Conservation (phyloP, 2,329 filamentous ascomycete species). For the Knoxdaviesia proteae region DNA sequence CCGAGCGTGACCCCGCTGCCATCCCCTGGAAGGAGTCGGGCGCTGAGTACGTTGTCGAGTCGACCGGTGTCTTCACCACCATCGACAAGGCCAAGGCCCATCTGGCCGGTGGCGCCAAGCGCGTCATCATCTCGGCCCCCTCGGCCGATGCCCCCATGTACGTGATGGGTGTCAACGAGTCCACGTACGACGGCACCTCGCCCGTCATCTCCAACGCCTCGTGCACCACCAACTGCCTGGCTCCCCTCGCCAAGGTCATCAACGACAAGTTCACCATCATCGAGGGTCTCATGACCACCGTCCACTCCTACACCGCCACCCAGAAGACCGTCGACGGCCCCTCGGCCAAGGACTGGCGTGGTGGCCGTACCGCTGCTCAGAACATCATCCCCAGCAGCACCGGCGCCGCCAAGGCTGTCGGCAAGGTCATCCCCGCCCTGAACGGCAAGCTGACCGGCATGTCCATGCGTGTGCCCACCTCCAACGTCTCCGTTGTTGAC, state of each 20-base stretch:
- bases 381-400: constrained; percentile 99
- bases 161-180: constrained; percentile 98
- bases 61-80: constrained; percentile 70
- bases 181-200: constrained; percentile 75
- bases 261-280: constrained; percentile 95
- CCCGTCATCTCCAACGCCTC: constrained; percentile 97
- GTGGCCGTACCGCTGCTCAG: constrained; percentile 94
- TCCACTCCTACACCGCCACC: constrained; percentile 99
- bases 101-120: constrained; percentile 94
- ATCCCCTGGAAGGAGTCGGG: constrained; percentile 82
- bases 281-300: constrained; percentile 98
- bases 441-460: constrained; percentile 99
- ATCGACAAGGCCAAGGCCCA: constrained; percentile 86
- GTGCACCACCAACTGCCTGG: constrained; percentile 99
- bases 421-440: constrained; percentile 94
- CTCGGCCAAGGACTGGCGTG: constrained; percentile 97
- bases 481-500: constrained; percentile 98
- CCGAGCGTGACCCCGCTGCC: constrained; percentile 33
- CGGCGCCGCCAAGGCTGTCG: constrained; percentile 98
- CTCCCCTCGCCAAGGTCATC: constrained; percentile 97
- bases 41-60: constrained; percentile 53
- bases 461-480: constrained; percentile 95
- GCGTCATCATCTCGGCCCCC: constrained; percentile 83
- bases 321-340: constrained; percentile 99
- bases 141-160: constrained; percentile 98